These are phyloP conservation scores for Fusarium euwallaceae DNA, from an alignment of 2,329 filamentous ascomycete genomes.

Conservation along the genomic window DNA sequence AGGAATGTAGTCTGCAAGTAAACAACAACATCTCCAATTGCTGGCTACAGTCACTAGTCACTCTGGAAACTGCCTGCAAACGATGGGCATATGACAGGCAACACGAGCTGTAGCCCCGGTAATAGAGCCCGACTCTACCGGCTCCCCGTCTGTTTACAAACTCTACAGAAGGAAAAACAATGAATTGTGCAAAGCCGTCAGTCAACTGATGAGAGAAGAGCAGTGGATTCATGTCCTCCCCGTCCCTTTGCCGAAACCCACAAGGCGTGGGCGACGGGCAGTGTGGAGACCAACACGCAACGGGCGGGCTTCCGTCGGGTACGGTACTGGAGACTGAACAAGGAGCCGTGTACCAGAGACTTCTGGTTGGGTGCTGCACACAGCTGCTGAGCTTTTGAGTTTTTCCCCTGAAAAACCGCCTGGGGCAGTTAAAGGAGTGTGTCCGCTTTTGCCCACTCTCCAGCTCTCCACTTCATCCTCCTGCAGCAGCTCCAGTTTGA, in stretches of 20 bases:
- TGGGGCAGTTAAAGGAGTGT: constrained; percentile 24
- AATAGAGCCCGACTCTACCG: background rate
- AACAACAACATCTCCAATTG: background rate
- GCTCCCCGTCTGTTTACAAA: background rate
- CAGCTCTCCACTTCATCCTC: constrained; percentile 1
- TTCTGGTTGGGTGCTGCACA: background rate
- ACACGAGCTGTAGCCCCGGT: constrained; percentile 7
- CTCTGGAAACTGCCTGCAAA: constrained; percentile 10
- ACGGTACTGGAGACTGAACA: constrained; percentile 24
- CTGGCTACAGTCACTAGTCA: background rate
- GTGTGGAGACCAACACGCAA: constrained; percentile 18
- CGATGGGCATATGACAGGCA: background rate
- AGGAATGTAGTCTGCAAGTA: constrained; percentile 29
- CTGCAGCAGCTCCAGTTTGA: constrained; percentile 1
- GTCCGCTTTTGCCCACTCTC: constrained; percentile 2
- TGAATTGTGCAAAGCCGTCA: background rate
- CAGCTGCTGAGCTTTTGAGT: constrained; percentile 12
- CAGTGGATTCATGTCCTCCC: background rate
- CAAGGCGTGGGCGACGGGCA: background rate
- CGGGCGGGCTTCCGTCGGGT: constrained; percentile 8
- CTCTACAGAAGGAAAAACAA: constrained; percentile 2
- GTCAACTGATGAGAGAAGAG: background rate
- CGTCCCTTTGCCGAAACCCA: background rate
- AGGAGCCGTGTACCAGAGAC: constrained; percentile 17
- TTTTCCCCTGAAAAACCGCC: constrained; percentile 3